Base-by-base conservation (phyloP, 345 rosid genomes). In the Ceriops zippeliana region DNA sequence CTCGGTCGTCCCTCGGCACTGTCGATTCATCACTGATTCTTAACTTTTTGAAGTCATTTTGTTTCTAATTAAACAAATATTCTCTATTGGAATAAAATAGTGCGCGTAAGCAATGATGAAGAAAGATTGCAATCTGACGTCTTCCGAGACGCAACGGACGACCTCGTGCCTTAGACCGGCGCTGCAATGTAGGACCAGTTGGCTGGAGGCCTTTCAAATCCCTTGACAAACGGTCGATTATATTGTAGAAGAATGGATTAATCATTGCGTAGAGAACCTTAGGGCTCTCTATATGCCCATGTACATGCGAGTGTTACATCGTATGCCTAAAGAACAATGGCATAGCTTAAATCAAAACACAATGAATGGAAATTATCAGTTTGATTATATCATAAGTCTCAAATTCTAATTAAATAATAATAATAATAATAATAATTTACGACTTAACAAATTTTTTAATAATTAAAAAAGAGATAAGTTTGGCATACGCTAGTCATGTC, bases 21-120 rank as follows among this genome's bases (percentile, higher is more conserved):
- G 26, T 27, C 16, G 5, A 26, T 54, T 15, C 46, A 10, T 38
- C 46, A 10, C 46, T 2, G 46, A 38, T 38, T 53, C 3, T 53
- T 24, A 6, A 20, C 58, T n/a, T 52, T 52, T 52, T n/a, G 24
- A 22, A 6, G 37, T 54, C 16, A 2, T 54, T 26, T 54, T 26
- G 59, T 22, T 22, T 22, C 59, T 0, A 22, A 54, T 22, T 54
- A 6, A 8, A 54, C 49, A 42, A 42, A 42, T 42, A 42, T 38
- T 38, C 17, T 13, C 49, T 13, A 22, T 22, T 8, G 58, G 58
- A n/a, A 26, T 17, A 11, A 22, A 24, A 27, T 26, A 24, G 38
- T 47, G 13, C 32, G 66, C 83, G 82, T 80, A 80, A 75, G 82
- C 82, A 71, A 57, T 75, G 80, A 77, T 80, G 83, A 47, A 75